Base-by-base conservation (phyloP, 208 protist genomes). In the Strigomonas galati region DNA sequence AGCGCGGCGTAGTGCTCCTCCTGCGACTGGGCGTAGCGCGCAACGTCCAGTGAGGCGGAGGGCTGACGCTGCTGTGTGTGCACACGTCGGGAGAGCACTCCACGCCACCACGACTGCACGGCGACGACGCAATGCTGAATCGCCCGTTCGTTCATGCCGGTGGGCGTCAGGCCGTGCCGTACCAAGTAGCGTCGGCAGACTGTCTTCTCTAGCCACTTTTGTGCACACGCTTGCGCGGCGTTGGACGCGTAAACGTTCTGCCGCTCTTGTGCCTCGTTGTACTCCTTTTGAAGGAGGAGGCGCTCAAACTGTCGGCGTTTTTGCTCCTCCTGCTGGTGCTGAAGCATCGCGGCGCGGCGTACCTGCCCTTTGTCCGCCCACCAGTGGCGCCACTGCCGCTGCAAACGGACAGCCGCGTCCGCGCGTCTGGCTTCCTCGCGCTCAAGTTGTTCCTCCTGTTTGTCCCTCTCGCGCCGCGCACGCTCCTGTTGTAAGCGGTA, bases 361-460 rank as follows among this genome's bases (percentile, higher is more conserved):
- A 76, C 63, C 35, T 66, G 66, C 10, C 89, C 89, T 1, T 87
- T 55, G 5, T 68, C 53, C 10, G 28, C 51, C 86, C 89, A 95
- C 89, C 89, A 95, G 48, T 64, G 69, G 19, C 19, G 62, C 86
- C 89, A 95, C 46, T 28, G 31, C 10, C 59, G 66, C 62, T 95
- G 89, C 43, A 95, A 83, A 1, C 30, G 61, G 4, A 9, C 26
- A 0, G 85, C 89, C 1, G 84, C 85, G 17, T 72, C 72, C 14
- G 69, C 35, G 23, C 69, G 61, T 6, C 80, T 87, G 48, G 85
- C 85, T 0, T 31, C 31, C 5, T 68, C 46, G 19, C 92, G 71
- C 4, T 12, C 46, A n/a, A 49, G 10, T 0, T 85, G 61, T 26
- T 62, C 65, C 60, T 76, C 69, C 48, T 80, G 65, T 5, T 55